A percentile compares a stretch with the other conserved stretches of the same genome.
Evolutionary conservation across 441 rosid species (phyloP).

Genomic region (Populus hybrid): DNA sequence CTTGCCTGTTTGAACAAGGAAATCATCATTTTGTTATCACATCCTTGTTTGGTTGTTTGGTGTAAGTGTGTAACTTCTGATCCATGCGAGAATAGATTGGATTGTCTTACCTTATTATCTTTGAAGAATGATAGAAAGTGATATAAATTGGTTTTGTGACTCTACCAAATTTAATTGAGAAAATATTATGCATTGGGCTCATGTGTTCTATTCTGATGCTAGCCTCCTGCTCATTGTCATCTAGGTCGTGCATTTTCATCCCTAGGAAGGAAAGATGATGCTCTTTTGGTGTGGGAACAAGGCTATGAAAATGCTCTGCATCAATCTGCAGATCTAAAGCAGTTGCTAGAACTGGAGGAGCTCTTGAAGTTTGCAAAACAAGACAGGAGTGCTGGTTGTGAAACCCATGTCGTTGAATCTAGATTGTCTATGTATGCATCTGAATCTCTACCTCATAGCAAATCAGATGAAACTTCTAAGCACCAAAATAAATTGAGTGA

Average conservation of each 20-base stretch:
- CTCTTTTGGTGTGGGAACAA: slow-evolving; percentile 73
- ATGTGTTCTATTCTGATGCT: slow-evolving; percentile 17
- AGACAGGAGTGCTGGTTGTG: slow-evolving; percentile 33
- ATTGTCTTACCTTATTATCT: neutral
- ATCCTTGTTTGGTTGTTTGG: neutral
- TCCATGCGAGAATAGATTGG: neutral
- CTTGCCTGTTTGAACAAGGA: neutral
- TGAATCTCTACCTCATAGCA: slow-evolving; percentile 30
- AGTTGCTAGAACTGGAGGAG: slow-evolving; percentile 85
- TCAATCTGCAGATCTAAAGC: slow-evolving; percentile 87
- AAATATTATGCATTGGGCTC: neutral
- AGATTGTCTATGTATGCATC: slow-evolving; percentile 25
- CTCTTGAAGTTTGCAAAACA: slow-evolving; percentile 53
- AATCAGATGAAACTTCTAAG: slow-evolving; percentile 31
- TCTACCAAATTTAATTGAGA: neutral
- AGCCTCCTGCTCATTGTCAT: slow-evolving; percentile 25
- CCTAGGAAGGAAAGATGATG: slow-evolving; percentile 81
- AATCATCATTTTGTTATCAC: neutral
- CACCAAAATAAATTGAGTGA: slow-evolving; percentile 31
- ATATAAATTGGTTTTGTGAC: neutral
- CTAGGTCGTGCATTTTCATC: slow-evolving; percentile 80
- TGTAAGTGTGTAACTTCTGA: neutral
- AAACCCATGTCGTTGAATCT: slow-evolving; percentile 30
- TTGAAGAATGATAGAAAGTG: neutral
- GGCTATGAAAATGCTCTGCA: slow-evolving; percentile 64